These are phyloP conservation scores for Ramaria rubella DNA, from an alignment of 768 basidiomycete species.

Conservation along the genomic window DNA sequence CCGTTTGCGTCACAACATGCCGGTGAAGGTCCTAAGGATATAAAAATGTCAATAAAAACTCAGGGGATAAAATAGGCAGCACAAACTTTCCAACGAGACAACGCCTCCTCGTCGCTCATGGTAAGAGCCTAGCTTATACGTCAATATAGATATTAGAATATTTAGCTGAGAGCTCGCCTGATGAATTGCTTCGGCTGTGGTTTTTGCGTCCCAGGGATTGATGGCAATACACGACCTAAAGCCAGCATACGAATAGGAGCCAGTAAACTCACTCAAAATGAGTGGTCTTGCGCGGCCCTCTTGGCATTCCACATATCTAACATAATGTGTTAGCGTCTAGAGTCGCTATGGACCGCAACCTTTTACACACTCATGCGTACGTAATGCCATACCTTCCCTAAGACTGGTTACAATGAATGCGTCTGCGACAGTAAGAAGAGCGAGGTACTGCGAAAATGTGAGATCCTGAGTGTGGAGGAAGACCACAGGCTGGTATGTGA, in stretches of 20 bases:
- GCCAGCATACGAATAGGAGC: constrained; percentile 79
- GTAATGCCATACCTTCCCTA: constrained; percentile 83
- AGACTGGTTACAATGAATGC: constrained; percentile 80
- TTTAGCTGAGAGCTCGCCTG: constrained; percentile 26
- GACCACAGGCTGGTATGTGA: constrained; percentile 84
- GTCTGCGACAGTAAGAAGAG: constrained; percentile 73
- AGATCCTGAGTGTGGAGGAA: constrained; percentile 81
- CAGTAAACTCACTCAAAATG: constrained; percentile 84
- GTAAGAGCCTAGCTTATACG: constrained; percentile 48
- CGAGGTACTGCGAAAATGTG: constrained; percentile 82
- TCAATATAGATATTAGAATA: neutral
- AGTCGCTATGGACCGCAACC: no score
- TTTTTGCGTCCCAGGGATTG: constrained; percentile 80
- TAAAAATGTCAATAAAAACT: neutral
- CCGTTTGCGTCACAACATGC: constrained; percentile 82
- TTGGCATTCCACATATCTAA: constrained; percentile 71
- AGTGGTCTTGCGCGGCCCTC: constrained; percentile 60
- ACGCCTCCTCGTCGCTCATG: constrained; percentile 69
- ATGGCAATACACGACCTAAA: constrained; percentile 82
- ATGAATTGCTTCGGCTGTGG: constrained; percentile 76
- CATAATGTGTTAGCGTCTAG: neutral
- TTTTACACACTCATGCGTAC: constrained; percentile 28
- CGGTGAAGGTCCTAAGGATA: constrained; percentile 60
- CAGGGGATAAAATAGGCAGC: neutral
- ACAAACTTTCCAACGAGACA: constrained; percentile 67